Evolutionary conservation across 139 green algal genomes (phyloP), one percentile per base, ranked within the genome.

Genomic region (Closterium sp.): DNA sequence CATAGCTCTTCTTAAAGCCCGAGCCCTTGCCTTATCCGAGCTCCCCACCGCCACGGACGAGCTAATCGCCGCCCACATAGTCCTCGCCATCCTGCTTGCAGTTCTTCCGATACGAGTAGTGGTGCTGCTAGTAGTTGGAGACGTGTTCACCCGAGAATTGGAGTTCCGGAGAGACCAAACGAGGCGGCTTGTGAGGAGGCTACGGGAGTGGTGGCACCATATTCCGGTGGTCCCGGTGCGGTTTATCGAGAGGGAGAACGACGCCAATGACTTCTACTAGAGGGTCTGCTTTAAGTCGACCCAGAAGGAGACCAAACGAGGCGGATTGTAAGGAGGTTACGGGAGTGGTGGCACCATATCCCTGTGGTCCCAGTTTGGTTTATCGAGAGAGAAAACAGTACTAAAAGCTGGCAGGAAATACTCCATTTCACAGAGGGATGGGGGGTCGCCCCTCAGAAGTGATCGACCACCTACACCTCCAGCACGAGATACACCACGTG

Each of bases 271-370:
- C 1, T 86, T 76, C 55, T 76, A 76, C 55, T 76, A 76, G 43
- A 10, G 1, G 6, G 4, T 6, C 36, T 55, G 4, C 36, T 55
- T 55, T n/a, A n/a, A n/a, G n/a, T n/a, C n/a, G n/a, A n/a, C n/a
- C n/a, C n/a, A n/a, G n/a, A n/a, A n/a, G n/a, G n/a, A n/a, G n/a
- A n/a, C n/a, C n/a, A n/a, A n/a, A n/a, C n/a, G n/a, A n/a, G n/a
- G n/a, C n/a, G n/a, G n/a, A n/a, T n/a, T 90, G 87, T 19, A 90
- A 30, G 34, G 33, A 7, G 88, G 28, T 10, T 88, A 6, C 55
- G 88, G 32, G 88, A 91, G 25, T 91, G 88, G 88, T 91, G 88
- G 88, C 88, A 91, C 88, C 33, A 66, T n/a, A 91, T 91, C n/a
- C 88, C 88, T 1, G 88, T 88, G 28, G 88, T 87, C 3, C 88